Conservation (phyloP, 768 basidiomycete species). For the Collybiopsis luxurians region DNA sequence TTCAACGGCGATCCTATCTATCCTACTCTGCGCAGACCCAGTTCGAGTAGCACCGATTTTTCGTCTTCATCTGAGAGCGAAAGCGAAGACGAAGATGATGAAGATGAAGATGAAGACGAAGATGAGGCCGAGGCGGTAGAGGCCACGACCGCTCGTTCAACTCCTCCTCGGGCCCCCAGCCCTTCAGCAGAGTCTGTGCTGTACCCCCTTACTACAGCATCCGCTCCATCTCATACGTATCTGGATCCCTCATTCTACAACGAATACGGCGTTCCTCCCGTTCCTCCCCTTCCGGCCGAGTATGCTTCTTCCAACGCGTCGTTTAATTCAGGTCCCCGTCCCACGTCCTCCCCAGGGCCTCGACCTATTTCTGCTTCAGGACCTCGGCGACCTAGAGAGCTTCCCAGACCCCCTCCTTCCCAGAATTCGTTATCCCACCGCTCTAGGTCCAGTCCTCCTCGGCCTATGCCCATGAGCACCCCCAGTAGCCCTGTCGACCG, state of each 20-base stretch:
- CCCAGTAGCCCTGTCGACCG: slow-evolving; percentile 8
- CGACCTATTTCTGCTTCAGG: slow-evolving; percentile 8
- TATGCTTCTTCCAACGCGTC: slow-evolving; percentile 16
- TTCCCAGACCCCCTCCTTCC: slow-evolving; percentile 16
- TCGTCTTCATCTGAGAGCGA: slow-evolving; percentile 33
- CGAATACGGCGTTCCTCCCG: slow-evolving; percentile 26
- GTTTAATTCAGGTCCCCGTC: slow-evolving; percentile 14
- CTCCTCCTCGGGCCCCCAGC: slow-evolving; percentile 29
- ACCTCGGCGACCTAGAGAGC: slow-evolving; percentile 10
- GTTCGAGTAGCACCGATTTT: slow-evolving; percentile 12
- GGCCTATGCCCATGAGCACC: slow-evolving; percentile 16
- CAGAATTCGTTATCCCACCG: slow-evolving; percentile 26
- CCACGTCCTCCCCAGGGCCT: slow-evolving; percentile 2
- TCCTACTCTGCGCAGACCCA: slow-evolving; percentile 31
- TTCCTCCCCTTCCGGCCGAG: slow-evolving; percentile 34
- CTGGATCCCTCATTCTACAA: slow-evolving; percentile 40
- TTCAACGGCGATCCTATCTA: slow-evolving; percentile 39
- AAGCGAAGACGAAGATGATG: slow-evolving; percentile 18
- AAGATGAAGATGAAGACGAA: slow-evolving; percentile 17
- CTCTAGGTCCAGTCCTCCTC: slow-evolving; percentile 35
- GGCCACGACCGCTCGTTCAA: slow-evolving; percentile 18
- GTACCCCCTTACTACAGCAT: slow-evolving; percentile 37
- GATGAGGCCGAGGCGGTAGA: slow-evolving; percentile 4
- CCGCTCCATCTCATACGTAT: slow-evolving; percentile 44
- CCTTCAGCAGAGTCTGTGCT: slow-evolving; percentile 49